Base-by-base conservation (phyloP, 805 yeast species). In the Debaryomyces castellii region DNA sequence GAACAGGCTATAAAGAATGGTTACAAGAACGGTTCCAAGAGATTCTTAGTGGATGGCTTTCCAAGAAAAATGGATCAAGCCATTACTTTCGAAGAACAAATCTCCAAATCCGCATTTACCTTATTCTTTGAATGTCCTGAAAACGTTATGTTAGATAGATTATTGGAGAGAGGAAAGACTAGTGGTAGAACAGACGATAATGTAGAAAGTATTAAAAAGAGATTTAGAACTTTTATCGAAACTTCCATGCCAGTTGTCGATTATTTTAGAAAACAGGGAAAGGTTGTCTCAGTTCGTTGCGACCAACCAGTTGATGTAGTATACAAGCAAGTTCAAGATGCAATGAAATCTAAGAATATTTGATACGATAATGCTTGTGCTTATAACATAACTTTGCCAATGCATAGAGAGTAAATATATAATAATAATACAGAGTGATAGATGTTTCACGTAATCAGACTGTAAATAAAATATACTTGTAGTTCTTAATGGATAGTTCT, bases 21-120 rank as follows among this genome's bases (percentile, higher is more conserved):
- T 41, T 63, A 65, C 51, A 38, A 47, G 17, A 61, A 73, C n/a
- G 85, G 87, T 12, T 73, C 68, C 20, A 76, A 74, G 43, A 81
- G 81, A 54, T 92, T 91, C 64, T 72, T 92, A 57, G 83, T 92
- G 43, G 99, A 92, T 64, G 99, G 99, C 0, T 92, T 94, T 78
- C 99, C 99, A 40, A 81, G 98, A 64, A 89, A 91, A 64, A 92
- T 94, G 97, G 98, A 94, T 68, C 99, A 92, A 73, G 98, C 98
- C 0, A 48, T 86, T 34, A 87, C 92, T n/a, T 92, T 92, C 63
- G 98, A 92, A 69, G 81, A 86, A 33, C 73, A 81, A 60, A 64
- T 83, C 56, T 94, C 82, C 58, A 85, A 76, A 64, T 85, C 88
- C 51, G 73, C 81, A 21, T 80, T 85, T 66, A 82, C 87, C 1